Base-by-base conservation (phyloP, 805 yeast species). In the Ogataea ganodermae region DNA sequence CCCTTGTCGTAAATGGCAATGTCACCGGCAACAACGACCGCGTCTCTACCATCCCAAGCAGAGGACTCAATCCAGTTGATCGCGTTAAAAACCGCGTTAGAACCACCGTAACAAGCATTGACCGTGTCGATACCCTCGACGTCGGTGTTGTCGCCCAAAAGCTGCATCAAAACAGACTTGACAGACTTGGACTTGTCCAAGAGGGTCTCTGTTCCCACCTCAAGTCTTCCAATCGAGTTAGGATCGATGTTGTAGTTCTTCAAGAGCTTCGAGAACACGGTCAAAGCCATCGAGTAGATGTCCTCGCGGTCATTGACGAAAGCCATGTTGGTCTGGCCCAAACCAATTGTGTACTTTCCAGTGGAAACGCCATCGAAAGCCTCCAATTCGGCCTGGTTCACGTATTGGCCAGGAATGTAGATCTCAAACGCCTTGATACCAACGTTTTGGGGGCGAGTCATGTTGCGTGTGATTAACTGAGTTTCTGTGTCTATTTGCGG, bases 71-170 rank as follows among this genome's bases (percentile, higher is more conserved):
- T 71, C 98, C 99, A 94, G 80, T 90, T 90, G 62, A 94, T 69
- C 12, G 97, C 81, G 74, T 92, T 94, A 76, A 94, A 84, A 24
- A 94, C 80, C 9, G 99, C 98, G 61, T 84, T 83, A 55, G 98
- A 92, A 70, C 98, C 99, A 70, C 99, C 99, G 71, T 94, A 94
- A 75, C 99, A 94, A 26, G 99, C 99, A 70, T 94, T 94, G 62
- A 90, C 69, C 56, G 96, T 90, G 72, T 94, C 99, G 53, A 94
- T 76, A 71, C 99, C 99, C 74, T 94, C 99, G 60, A 92, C 76
- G 65, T 94, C 98, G 60, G 77, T 71, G 78, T 94, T 94, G 45
- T 81, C 92, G 49, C 86, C 89, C 58, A 94, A 84, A 57, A 94
- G 81, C 73, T 91, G 97, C 88, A 90, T 92, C 69, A 94, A 78